phyloP scores from a whole-genome alignment of 2,329 filamentous ascomycete species.

The Aspergillus nomiae region DNA sequence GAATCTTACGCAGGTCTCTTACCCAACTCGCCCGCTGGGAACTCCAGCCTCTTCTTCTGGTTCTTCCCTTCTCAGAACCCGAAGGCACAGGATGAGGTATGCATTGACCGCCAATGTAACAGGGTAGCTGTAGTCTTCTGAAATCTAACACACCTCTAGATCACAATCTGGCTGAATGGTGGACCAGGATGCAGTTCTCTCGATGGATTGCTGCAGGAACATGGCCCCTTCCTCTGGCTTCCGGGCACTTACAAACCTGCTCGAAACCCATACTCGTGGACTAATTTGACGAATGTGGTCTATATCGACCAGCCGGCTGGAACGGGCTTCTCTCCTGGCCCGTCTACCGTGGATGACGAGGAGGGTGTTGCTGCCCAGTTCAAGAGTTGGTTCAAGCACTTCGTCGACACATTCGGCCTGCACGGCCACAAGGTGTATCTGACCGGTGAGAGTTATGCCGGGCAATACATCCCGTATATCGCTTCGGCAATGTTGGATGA shows the following conservation, averaged over 20 bases:
- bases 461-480: constrained; percentile 70
- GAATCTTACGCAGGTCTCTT: constrained; percentile 51
- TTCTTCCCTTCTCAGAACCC: constrained; percentile 50
- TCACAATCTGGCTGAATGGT: constrained; percentile 51
- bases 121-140: not conserved
- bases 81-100: constrained; percentile 42
- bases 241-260: constrained; percentile 66
- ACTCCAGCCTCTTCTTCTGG: constrained; percentile 54
- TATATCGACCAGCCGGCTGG: constrained; percentile 55
- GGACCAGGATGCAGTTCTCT: constrained; percentile 59
- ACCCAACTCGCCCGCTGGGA: constrained; percentile 49
- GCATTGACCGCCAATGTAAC: not conserved
- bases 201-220: constrained; percentile 71
- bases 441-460: constrained; percentile 72
- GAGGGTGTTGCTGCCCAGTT: constrained; percentile 72
- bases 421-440: constrained; percentile 71
- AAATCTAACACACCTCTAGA: constrained; percentile 16
- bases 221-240: constrained; percentile 72
- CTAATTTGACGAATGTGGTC: constrained; percentile 72
- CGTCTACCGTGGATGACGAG: constrained; percentile 64
- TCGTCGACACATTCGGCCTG: constrained; percentile 69
- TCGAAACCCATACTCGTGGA: constrained; percentile 70
- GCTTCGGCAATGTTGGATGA: constrained; percentile 70
- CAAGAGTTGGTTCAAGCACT: constrained; percentile 75
- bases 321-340: constrained; percentile 71